These are phyloP conservation scores for Diplodia seriata DNA, from an alignment of 2,329 filamentous ascomycete species.

Conservation along the genomic window DNA sequence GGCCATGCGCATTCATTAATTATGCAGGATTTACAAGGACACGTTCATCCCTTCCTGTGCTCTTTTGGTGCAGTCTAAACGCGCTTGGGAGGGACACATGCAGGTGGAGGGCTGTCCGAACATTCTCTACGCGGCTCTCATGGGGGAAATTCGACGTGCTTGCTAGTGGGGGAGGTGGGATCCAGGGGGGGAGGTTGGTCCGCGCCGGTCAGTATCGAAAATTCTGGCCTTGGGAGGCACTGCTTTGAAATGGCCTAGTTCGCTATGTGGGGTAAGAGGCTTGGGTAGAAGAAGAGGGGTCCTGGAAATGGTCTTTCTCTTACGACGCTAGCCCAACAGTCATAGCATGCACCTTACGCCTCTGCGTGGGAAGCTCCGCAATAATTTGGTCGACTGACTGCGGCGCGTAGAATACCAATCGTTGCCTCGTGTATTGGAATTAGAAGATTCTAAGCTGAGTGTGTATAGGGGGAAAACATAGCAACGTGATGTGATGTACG, in stretches of 20 bases:
- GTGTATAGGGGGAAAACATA: too few relatives aligned
- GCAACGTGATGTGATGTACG: too few relatives aligned
- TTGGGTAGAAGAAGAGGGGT: neutral
- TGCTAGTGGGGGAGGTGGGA: neutral
- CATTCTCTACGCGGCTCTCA: too few relatives aligned
- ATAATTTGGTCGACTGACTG: too few relatives aligned
- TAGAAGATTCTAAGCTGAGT: too few relatives aligned
- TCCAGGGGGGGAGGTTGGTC: neutral
- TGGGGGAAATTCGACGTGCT: neutral
- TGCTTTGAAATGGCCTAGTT: neutral
- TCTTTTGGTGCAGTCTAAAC: neutral
- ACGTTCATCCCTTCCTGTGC: neutral
- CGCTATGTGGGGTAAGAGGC: neutral
- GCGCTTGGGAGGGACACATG: neutral
- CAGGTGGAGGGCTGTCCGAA: neutral
- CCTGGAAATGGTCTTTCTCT: neutral
- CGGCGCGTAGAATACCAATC: too few relatives aligned
- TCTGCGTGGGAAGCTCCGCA: too few relatives aligned
- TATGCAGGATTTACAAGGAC: neutral
- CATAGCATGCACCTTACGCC: too few relatives aligned
- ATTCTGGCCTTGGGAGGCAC: neutral
- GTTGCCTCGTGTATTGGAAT: too few relatives aligned
- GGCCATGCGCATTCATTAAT: neutral
- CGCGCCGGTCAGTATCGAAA: neutral
- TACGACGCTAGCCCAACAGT: neutral